Percentiles rank a stretch among this genome's conserved stretches.
These are phyloP conservation scores for Claviceps pazoutovae DNA, from an alignment of 2,329 filamentous ascomycete species.

Conservation along the genomic window DNA sequence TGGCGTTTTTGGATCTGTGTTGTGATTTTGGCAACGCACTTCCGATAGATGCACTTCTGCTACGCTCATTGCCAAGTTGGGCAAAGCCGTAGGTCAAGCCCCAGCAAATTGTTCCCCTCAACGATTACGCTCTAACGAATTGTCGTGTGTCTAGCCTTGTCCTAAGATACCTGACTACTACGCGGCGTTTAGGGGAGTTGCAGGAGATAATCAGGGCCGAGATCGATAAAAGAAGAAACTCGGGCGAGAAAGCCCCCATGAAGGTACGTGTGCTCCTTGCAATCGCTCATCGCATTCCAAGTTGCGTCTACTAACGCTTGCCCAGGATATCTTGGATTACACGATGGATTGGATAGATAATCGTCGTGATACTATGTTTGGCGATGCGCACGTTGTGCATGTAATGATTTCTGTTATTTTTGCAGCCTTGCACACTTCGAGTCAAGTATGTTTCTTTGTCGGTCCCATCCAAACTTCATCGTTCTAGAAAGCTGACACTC, in stretches of 20 bases:
- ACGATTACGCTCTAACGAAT: neutral
- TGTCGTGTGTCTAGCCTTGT: neutral
- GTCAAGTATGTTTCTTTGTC: constrained; percentile 3
- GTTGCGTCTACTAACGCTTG: neutral
- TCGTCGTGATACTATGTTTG: neutral
- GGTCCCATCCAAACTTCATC: too few relatives aligned
- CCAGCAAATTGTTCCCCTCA: neutral
- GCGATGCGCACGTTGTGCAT: constrained; percentile 4
- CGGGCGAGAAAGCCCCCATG: constrained; percentile 3
- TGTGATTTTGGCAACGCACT: constrained; percentile 6
- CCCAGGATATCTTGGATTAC: constrained; percentile 8
- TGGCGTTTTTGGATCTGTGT: constrained; percentile 6
- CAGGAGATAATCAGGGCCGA: constrained; percentile 2
- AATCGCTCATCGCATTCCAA: neutral
- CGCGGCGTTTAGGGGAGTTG: constrained; percentile 1
- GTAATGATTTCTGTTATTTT: constrained; percentile 8
- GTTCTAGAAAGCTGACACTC: neutral
- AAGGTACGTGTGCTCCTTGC: constrained; percentile 1
- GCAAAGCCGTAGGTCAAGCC: constrained; percentile 4
- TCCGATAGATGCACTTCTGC: constrained; percentile 5
- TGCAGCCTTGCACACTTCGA: constrained; percentile 7
- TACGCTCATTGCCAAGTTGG: constrained; percentile 5
- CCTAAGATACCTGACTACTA: constrained; percentile 2
- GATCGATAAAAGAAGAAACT: constrained; percentile 3
- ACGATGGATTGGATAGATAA: constrained; percentile 7